Conservation (phyloP, 106 monocot genomes). For the Apostasia ramifera region DNA sequence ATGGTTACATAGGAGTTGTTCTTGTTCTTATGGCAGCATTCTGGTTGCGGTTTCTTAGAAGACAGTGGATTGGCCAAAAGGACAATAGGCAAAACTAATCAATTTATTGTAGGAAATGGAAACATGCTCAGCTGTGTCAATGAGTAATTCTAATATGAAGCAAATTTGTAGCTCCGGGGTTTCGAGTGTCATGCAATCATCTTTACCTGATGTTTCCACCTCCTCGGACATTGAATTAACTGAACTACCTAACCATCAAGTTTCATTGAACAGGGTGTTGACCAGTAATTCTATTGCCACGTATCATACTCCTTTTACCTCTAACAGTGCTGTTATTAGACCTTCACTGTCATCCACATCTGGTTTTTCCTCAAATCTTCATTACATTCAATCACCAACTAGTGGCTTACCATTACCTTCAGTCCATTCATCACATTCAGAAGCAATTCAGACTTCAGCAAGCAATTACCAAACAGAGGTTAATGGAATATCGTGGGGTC, state of each 20-base stretch:
- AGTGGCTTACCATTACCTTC: conserved; percentile 11
- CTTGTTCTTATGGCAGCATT: background rate
- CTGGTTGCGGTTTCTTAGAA: background rate
- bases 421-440: conserved; percentile 12
- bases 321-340: conserved; percentile 35
- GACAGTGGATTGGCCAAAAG: background rate
- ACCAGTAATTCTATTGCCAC: conserved; percentile 23
- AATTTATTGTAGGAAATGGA: conserved; percentile 5
- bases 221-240: conserved; percentile 28
- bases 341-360: conserved; percentile 38
- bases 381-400: conserved; percentile 24
- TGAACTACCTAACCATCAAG: conserved; percentile 33
- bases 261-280: conserved; percentile 41
- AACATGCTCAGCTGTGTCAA: background rate
- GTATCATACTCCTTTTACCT: conserved; percentile 26
- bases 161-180: conserved; percentile 6
- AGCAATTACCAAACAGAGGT: conserved; percentile 13
- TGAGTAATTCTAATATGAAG: conserved; percentile 21
- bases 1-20: too few relatives aligned
- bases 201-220: conserved; percentile 27
- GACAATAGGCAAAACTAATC: background rate
- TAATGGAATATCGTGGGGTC: conserved; percentile 23
- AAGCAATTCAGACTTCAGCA: conserved; percentile 22
- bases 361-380: conserved; percentile 43
- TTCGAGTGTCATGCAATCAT: conserved; percentile 32